phyloP scores from a whole-genome alignment of 768 basidiomycete genomes.

The Cystofilobasidium bisporidii region DNA sequence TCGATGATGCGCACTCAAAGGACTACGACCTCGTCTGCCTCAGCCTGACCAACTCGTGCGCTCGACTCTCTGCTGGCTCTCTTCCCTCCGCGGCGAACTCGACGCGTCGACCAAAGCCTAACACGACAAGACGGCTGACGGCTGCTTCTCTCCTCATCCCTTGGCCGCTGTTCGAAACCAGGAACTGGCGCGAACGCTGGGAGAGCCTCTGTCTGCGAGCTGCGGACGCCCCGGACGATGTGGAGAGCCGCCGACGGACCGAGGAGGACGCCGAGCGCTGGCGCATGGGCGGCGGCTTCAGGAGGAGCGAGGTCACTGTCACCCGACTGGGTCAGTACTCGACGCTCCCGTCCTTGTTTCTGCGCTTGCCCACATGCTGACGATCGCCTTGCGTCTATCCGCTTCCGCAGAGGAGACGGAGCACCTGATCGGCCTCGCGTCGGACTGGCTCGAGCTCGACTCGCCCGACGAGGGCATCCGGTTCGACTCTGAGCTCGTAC shows the following conservation, averaged over 20 bases:
- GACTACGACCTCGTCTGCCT: conserved; percentile 28
- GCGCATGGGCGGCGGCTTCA: conserved; percentile 71
- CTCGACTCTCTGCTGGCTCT: background rate
- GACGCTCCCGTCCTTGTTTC: background rate
- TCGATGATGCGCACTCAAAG: conserved; percentile 22
- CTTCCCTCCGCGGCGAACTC: background rate
- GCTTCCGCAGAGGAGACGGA: conserved; percentile 39
- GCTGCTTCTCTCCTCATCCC: background rate
- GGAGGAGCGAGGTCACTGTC: conserved; percentile 75
- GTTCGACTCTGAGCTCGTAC: conserved; percentile 87
- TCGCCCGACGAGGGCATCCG: conserved; percentile 85
- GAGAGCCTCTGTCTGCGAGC: conserved; percentile 64
- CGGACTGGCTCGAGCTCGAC: conserved; percentile 94
- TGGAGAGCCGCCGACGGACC: conserved; percentile 38
- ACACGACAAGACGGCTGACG: background rate
- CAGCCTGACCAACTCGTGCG: conserved; percentile 27
- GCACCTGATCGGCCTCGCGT: conserved; percentile 58
- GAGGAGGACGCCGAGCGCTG: conserved; percentile 66
- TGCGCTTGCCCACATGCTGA: conserved; percentile 23
- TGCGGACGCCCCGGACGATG: conserved; percentile 36
- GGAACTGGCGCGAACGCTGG: conserved; percentile 79
- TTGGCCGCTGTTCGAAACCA: too few relatives aligned
- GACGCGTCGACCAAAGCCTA: too few relatives aligned
- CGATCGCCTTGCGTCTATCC: conserved; percentile 1
- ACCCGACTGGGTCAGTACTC: conserved; percentile 66